Percentiles rank a stretch among this genome's conserved stretches.
phyloP scores from a whole-genome alignment of 352 stramenopile genomes.

The Globisporangium yorkense region DNA sequence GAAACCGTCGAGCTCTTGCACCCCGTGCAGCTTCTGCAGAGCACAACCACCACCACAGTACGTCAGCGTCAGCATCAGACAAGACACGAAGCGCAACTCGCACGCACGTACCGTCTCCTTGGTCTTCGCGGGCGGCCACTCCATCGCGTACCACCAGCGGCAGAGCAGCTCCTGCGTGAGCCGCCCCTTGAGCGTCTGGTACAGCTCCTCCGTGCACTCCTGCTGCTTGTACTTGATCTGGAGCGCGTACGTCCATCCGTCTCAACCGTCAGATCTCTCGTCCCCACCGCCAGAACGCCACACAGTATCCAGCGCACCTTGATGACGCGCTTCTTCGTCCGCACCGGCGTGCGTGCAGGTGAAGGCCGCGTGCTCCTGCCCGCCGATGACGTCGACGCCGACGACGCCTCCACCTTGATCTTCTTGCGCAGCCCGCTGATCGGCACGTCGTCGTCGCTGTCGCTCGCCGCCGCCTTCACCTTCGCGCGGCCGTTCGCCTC shows the following conservation, averaged over 20 bases:
- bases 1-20: slow-evolving; percentile 82
- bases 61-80: not conserved
- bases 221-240: slow-evolving; percentile 84
- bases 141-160: slow-evolving; percentile 83
- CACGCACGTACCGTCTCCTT: slow-evolving; percentile 18
- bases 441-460: slow-evolving; percentile 70
- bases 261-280: too few relatives aligned
- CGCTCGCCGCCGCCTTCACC: slow-evolving; percentile 37
- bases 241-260: not conserved
- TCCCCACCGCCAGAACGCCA: too few relatives aligned
- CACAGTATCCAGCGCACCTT: slow-evolving; percentile 24
- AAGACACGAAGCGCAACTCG: too few relatives aligned
- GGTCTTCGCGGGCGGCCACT: slow-evolving; percentile 58
- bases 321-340: slow-evolving; percentile 55
- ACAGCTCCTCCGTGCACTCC: slow-evolving; percentile 78
- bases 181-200: slow-evolving; percentile 69
- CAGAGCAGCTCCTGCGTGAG: slow-evolving; percentile 76
- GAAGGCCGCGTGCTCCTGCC: slow-evolving; percentile 14
- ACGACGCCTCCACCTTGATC: slow-evolving; percentile 36
- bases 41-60: not conserved
- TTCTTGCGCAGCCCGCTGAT: slow-evolving; percentile 67
- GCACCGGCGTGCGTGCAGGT: slow-evolving; percentile 7
- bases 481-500: slow-evolving; percentile 8
- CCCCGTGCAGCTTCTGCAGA: slow-evolving; percentile 51
- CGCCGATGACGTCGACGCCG: slow-evolving; percentile 2